Conservation (phyloP, 1,139 yeast species). For the Eremothecium coryli region DNA sequence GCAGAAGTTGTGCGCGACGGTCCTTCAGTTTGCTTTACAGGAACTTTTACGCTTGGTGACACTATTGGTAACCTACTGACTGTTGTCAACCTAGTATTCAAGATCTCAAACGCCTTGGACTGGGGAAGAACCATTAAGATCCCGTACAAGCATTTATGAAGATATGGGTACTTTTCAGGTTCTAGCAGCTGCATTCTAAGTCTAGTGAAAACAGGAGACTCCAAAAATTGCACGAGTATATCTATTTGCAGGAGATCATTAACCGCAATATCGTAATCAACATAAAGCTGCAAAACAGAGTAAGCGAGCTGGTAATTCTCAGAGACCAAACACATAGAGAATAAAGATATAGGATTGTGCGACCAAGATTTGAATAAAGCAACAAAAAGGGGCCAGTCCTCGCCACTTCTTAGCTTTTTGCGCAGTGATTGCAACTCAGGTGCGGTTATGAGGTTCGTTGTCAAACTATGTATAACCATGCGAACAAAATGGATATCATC, state of each 20-base stretch:
- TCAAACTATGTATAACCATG: slow-evolving; percentile 77
- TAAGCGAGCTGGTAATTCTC: slow-evolving; percentile 88
- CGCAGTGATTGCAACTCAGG: slow-evolving; percentile 70
- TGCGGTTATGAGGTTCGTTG: slow-evolving; percentile 80
- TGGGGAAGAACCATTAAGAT: slow-evolving; percentile 92
- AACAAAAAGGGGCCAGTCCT: slow-evolving; percentile 67
- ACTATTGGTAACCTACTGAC: slow-evolving; percentile 28
- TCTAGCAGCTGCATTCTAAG: slow-evolving; percentile 79
- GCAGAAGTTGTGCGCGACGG: slow-evolving; percentile 20
- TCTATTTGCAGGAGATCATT: slow-evolving; percentile 70
- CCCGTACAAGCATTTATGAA: slow-evolving; percentile 86
- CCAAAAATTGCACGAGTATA: slow-evolving; percentile 67
- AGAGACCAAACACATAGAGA: slow-evolving; percentile 76
- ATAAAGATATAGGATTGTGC: slow-evolving; percentile 79
- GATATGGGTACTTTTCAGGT: slow-evolving; percentile 72
- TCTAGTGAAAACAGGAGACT: slow-evolving; percentile 84
- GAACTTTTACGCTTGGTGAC: slow-evolving; percentile 10
- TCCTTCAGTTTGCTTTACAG: slow-evolving; percentile 11
- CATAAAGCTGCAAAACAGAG: slow-evolving; percentile 62
- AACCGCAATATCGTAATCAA: slow-evolving; percentile 60
- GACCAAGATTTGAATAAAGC: slow-evolving; percentile 87
- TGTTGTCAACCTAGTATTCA: slow-evolving; percentile 60
- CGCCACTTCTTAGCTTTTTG: slow-evolving; percentile 50
- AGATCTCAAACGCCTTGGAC: slow-evolving; percentile 77
- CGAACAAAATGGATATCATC: slow-evolving; percentile 64